Conservation (phyloP, 148 eudicot species). For the Camellia granthamiana region DNA sequence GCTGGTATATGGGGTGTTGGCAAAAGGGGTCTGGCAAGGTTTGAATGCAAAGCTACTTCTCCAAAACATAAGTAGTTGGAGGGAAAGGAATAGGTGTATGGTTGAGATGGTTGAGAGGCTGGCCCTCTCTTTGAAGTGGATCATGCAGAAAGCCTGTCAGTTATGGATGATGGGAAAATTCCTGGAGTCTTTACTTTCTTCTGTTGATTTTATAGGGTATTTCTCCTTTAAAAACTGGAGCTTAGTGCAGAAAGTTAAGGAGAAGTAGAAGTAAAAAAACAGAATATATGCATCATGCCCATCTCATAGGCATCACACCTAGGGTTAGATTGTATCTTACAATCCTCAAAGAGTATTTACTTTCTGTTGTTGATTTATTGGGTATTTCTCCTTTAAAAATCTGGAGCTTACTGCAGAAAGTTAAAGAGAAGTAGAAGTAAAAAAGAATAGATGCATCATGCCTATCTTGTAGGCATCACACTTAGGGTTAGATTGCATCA, state of each 20-base stretch:
- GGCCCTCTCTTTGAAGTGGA: background rate
- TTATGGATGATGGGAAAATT: background rate
- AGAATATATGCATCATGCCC: too few relatives aligned
- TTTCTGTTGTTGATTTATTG: too few relatives aligned
- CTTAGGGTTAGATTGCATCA: too few relatives aligned
- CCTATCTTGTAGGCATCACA: too few relatives aligned
- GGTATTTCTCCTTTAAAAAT: too few relatives aligned
- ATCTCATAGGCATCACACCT: background rate
- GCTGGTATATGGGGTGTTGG: background rate
- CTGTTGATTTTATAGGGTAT: background rate
- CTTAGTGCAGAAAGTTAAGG: background rate
- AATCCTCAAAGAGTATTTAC: background rate
- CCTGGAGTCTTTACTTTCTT: background rate
- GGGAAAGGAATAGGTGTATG: background rate
- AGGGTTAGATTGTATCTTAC: background rate
- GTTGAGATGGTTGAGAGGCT: background rate
- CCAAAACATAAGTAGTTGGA: background rate
- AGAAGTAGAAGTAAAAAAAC: background rate
- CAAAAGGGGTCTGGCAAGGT: background rate
- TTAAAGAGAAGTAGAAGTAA: too few relatives aligned
- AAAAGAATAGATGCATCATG: too few relatives aligned
- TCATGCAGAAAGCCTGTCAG: background rate
- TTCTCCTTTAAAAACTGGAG: conserved; percentile 1
- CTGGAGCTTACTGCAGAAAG: too few relatives aligned
- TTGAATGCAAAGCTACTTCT: background rate